Percentiles rank a stretch among this genome's conserved stretches.
Evolutionary conservation across 495 filamentous ascomycete genomes (phyloP).

Genomic region (Annulohypoxylon nitens): DNA sequence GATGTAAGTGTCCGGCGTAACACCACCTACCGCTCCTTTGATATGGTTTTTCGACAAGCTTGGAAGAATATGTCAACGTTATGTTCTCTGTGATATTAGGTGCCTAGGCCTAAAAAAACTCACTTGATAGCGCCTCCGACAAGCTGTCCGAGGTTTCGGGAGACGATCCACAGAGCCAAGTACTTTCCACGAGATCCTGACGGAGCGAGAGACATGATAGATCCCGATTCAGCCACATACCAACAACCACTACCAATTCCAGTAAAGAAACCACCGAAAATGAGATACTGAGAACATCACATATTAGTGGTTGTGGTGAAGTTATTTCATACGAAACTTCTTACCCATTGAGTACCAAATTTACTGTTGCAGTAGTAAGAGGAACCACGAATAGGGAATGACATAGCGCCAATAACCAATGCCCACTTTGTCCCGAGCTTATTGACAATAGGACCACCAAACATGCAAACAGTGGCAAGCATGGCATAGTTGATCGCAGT

Average conservation of each 20-base stretch:
- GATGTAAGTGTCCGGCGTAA: conserved; percentile 42
- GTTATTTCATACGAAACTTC: not conserved
- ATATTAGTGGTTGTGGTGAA: conserved; percentile 10
- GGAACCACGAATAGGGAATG: conserved; percentile 63
- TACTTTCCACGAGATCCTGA: conserved; percentile 60
- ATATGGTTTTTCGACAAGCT: conserved; percentile 43
- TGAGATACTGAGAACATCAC: conserved; percentile 40
- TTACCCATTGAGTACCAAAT: conserved; percentile 63
- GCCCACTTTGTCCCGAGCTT: conserved; percentile 62
- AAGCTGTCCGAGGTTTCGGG: conserved; percentile 62
- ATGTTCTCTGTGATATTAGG: conserved; percentile 50
- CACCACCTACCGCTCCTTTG: conserved; percentile 37
- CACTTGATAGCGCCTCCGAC: conserved; percentile 62
- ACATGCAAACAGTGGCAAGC: conserved; percentile 51
- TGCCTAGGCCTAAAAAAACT: no score
- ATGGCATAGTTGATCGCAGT: conserved; percentile 44
- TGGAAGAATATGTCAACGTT: conserved; percentile 58
- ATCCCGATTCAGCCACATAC: conserved; percentile 65
- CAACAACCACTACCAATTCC: conserved; percentile 61
- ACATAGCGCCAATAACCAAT: conserved; percentile 61
- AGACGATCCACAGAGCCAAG: conserved; percentile 63
- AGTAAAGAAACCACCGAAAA: conserved; percentile 63
- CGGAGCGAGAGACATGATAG: conserved; percentile 63
- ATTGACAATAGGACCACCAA: conserved; percentile 60
- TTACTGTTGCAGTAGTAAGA: conserved; percentile 64